These are phyloP conservation scores for Comarum palustre DNA, from an alignment of 306 rosid genomes.

Conservation along the genomic window DNA sequence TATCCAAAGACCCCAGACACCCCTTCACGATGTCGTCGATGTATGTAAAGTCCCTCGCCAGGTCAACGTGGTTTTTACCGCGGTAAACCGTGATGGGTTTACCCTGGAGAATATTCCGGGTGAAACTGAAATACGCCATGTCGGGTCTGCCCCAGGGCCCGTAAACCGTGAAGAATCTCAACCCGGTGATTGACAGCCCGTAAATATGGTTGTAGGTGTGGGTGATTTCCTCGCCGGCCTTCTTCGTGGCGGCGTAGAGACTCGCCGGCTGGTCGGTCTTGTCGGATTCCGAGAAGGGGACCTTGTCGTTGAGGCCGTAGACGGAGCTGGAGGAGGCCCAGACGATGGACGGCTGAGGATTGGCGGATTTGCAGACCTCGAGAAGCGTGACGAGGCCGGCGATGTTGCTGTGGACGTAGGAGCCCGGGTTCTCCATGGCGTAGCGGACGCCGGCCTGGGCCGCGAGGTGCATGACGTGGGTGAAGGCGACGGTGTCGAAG, in stretches of 20 bases:
- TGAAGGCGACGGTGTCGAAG: slow-evolving; percentile 71
- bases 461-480: slow-evolving; percentile 87
- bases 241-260: slow-evolving; percentile 81
- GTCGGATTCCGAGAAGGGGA: slow-evolving; percentile 68
- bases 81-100: slow-evolving; percentile 80
- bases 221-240: slow-evolving; percentile 88
- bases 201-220: slow-evolving; percentile 79
- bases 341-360: slow-evolving; percentile 72
- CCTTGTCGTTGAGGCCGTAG: slow-evolving; percentile 69
- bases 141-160: slow-evolving; percentile 97
- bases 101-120: slow-evolving; percentile 72
- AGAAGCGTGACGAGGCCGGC: slow-evolving; percentile 83
- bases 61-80: slow-evolving; percentile 64
- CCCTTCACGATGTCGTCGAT: slow-evolving; percentile 88
- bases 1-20: slow-evolving; percentile 70
- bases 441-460: slow-evolving; percentile 92
- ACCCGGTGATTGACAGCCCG: slow-evolving; percentile 75
- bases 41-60: slow-evolving; percentile 79
- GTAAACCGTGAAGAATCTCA: slow-evolving; percentile 80
- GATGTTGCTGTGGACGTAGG: slow-evolving; percentile 85
- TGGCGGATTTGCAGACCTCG: slow-evolving; percentile 64
- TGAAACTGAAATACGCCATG: slow-evolving; percentile 84
- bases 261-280: slow-evolving; percentile 70
- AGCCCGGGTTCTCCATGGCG: slow-evolving; percentile 85
- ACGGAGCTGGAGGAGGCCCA: slow-evolving; percentile 94